Evolutionary conservation across 1,139 yeast genomes (phyloP).

Genomic region (Diutina catenulata): DNA sequence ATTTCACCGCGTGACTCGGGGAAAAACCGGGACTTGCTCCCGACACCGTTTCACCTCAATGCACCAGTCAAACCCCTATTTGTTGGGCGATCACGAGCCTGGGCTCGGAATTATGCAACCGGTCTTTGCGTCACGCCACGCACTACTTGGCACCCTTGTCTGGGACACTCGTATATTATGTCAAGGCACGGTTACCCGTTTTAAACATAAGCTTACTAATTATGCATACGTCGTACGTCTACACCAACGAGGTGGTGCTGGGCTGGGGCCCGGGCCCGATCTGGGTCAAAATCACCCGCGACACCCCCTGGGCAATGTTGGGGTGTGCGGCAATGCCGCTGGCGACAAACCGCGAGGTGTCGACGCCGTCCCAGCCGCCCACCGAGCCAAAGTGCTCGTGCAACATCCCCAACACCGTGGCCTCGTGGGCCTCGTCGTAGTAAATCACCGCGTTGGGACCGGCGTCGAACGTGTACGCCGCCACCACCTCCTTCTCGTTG

Average conservation of each 20-base stretch:
- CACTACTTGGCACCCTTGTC: background rate
- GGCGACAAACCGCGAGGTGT: slow-evolving; percentile 18
- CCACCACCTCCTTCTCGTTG: slow-evolving; percentile 57
- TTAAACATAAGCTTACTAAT: background rate
- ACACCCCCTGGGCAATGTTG: slow-evolving; percentile 56
- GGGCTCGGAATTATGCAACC: too few species aligned
- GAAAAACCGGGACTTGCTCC: too few species aligned
- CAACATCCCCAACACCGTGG: slow-evolving; percentile 48
- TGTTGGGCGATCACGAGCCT: too few species aligned
- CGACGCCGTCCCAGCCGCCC: slow-evolving; percentile 57
- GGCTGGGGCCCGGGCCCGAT: slow-evolving; percentile 82
- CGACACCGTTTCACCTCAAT: too few species aligned
- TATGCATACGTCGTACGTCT: too few species aligned
- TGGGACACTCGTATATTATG: background rate
- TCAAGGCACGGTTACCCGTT: too few species aligned
- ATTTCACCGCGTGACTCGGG: too few species aligned
- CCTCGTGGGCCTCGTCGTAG: slow-evolving; percentile 66
- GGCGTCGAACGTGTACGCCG: slow-evolving; percentile 97
- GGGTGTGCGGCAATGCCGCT: slow-evolving; percentile 28
- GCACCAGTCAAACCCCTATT: too few species aligned
- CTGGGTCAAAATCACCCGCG: slow-evolving; percentile 69
- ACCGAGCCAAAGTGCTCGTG: slow-evolving; percentile 42
- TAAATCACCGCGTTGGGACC: slow-evolving; percentile 98
- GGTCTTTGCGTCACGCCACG: background rate
- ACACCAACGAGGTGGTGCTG: slow-evolving; percentile 39